Evolutionary conservation across 2,329 filamentous ascomycete species (phyloP), one percentile per base, ranked within the genome.

Genomic region (Beauveria scarabaeidicola): DNA sequence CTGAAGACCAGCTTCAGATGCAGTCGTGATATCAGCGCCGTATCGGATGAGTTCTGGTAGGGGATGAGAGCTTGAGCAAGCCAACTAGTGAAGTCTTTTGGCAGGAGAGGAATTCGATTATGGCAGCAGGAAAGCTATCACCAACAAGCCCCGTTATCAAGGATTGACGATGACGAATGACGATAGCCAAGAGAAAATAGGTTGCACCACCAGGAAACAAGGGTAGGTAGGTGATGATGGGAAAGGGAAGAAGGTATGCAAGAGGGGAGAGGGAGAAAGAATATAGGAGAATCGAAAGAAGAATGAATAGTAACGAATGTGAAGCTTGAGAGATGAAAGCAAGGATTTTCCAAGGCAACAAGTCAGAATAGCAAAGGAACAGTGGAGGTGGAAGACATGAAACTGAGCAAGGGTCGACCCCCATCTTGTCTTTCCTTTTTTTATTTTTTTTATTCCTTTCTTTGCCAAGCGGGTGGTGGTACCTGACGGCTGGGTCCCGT

Each of bases 191-290:
- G 11, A 5, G 48, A 27, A 36, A 3, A 53, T 2, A 21, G 2
- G 10, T n/a, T 23, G 32, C 23, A 21, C n/a, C 46, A 41, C 40
- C 23, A 19, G 38, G n/a, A 50, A 52, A 57, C 36, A 50, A 61
- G 55, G 40, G 51, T 21, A 61, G 32, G 51, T 21, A 61, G 48
- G 58, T 19, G 59, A 54, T 54, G 50, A 59, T 43, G 52, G 21
- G 52, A 62, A 50, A 67, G 66, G 62, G 63, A 63, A 61, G 65
- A 62, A 55, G 50, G n/a, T 32, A 52, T 36, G 32, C 32, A 36
- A 36, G 13, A 15, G 11, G 32, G 32, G 56, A 59, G 57, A 54
- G 51, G 60, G 52, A 59, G 59, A 56, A 58, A 59, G 61, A 41
- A 51, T 58, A n/a, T 43, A 48, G 57, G 54, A 61, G 62, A 58